Base-by-base conservation (phyloP, 2,329 filamentous ascomycete genomes). In the Aspergillus fijiensis region DNA sequence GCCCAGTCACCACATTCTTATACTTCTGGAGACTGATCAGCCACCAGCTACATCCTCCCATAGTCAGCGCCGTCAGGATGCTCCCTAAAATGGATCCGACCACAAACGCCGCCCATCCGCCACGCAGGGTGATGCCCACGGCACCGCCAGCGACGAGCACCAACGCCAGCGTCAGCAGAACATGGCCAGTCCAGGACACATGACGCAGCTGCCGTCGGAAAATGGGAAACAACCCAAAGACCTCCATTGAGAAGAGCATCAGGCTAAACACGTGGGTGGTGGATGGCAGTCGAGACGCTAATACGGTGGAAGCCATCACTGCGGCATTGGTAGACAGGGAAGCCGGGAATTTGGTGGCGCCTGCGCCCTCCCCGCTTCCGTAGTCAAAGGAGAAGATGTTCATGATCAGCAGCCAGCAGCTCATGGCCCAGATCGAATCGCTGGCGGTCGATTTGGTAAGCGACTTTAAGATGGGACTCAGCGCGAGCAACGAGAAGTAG, bases 321-420 rank as follows among this genome's bases (percentile, higher is more conserved):
- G 94, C 95, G 1, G 95, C 95, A 67, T 98, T 99, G 25, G 95
- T 99, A 10, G 92, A 96, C 5, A 98, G 83, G 3, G 86, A 84
- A 31, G 84, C 84, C 2, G 84, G 84, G 50, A 83, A 83, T 51
- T 80, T 82, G 27, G 77, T 77, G 58, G 76, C 76, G 63, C 71
- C 74, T 27, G 75, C 73, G 65, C 74, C 74, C 57, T 77, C 74
- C 12, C 74, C 74, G 56, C 90, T 89, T 11, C 91, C 91, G 76
- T 99, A 99, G 81, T 99, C 95, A 72, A 97, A 98, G 74, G 96
- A 97, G 77, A 96, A 96, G 63, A 98, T 92, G 75, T 99, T 99
- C 77, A 97, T 94, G 69, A 90, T 86, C 63, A 99, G 86, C 49
- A 99, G 84, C 87, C 92, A 95, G 71, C 91, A 93, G 54, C 91